Evolutionary conservation across 2,329 filamentous ascomycete species (phyloP).

Genomic region (Samsoniella hepiali): DNA sequence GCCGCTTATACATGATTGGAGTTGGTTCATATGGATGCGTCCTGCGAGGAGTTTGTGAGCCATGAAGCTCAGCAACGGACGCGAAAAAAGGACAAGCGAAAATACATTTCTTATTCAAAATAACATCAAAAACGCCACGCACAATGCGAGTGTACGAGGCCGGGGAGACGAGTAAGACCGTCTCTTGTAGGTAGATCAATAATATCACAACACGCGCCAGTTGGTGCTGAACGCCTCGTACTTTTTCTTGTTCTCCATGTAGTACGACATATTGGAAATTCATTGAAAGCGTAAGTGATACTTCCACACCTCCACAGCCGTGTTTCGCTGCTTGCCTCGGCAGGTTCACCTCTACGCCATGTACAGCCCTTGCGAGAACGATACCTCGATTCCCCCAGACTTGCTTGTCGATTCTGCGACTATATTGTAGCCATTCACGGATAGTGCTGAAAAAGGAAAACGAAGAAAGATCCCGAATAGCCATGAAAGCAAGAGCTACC

Average conservation of each 20-base stretch:
- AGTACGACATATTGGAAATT: background rate
- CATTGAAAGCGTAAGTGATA: background rate
- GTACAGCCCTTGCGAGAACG: no score
- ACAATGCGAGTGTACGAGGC: background rate
- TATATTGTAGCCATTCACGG: no score
- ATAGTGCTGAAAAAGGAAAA: no score
- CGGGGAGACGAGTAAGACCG: background rate
- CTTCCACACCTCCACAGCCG: no score
- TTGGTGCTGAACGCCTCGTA: background rate
- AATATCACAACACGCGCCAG: background rate
- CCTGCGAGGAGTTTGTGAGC: background rate
- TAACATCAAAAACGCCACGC: background rate
- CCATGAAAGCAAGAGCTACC: no score
- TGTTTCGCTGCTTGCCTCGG: no score
- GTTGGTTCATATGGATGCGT: conserved; percentile 17
- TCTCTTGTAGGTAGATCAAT: background rate
- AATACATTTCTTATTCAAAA: conserved; percentile 4
- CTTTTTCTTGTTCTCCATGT: background rate
- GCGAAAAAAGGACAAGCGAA: conserved; percentile 15
- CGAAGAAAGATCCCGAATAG: no score
- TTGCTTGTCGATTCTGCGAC: no score
- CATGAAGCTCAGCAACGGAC: background rate
- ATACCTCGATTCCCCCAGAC: no score
- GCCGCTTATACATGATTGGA: conserved; percentile 20
- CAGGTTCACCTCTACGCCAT: no score